Evolutionary conservation across 2,329 filamentous ascomycete species (phyloP), one percentile per base, ranked within the genome.

Genomic region (Myriangium duriaei): DNA sequence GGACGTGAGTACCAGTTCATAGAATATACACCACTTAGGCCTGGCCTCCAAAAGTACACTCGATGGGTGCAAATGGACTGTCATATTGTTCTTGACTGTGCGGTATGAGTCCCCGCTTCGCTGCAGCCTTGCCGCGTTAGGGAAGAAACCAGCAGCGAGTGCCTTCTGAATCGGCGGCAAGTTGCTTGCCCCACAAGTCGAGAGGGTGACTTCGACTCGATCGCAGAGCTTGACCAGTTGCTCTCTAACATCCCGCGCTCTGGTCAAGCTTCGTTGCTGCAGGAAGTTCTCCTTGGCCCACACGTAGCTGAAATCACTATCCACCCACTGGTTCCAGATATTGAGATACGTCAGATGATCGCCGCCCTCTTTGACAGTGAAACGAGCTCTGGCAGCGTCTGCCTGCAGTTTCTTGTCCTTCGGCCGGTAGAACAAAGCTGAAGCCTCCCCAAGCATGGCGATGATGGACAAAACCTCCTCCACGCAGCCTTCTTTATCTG

Each of bases 321-420:
- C 88, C 1, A 87, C 83, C 81, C 86, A 98, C 57, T 94, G 83
- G 51, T 91, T 88, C 77, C 80, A 98, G 49, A 98, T 80, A 52
- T 94, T 94, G 33, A 96, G 74, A 1, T 93, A 72, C 0, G 84
- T 86, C 4, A 91, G 57, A 51, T 94, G 83, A 55, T 98, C 91
- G 30, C 91, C 91, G 24, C 87, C 87, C 44, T 92, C 86, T 50
- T 85, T 84, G 55, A 88, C 68, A 0, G 85, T 93, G 61, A 96
- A 96, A 2, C 88, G 76, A 24, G 81, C 79, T 11, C 86, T 77
- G 0, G 91, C 91, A 44, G 81, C 84, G 58, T 98, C 88, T 10
- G 91, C 91, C 52, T 95, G 84, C 17, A 95, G 80, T 58, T 94
- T 94, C 67, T 96, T 95, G 62, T 98, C 87, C 56, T 95, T 94